Evolutionary conservation across 805 yeast species (phyloP), one percentile per base, ranked within the genome.

Genomic region (Teunomyces panamensis): DNA sequence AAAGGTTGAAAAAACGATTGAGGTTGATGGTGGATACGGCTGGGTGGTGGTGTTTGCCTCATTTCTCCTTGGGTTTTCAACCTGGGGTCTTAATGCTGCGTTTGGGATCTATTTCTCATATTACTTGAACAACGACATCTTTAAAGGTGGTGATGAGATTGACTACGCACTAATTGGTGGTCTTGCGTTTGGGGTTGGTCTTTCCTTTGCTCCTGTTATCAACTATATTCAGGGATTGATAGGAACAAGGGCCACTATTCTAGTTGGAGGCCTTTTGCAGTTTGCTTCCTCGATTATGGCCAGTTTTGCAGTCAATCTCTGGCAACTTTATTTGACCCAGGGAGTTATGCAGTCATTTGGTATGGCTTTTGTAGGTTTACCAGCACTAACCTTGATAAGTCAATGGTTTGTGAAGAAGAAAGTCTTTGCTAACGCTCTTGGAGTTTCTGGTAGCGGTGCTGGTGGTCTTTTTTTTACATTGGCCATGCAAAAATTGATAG

Each of bases 11-110:
- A 39, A 39, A 39, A 14, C 37, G n/a, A 32, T 10, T 5, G 29
- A 26, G 8, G 17, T 53, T 16, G 91, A 85, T 60, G 84, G 82
- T 39, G 89, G 89, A 2, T 76, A 79, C 48, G 89, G 87, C 1
- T 83, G 89, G 86, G 80, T 84, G 0, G 71, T 83, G 16, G 76
- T 79, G 10, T 50, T 77, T 11, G 79, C 82, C 10, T 74, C 79
- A 3, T 66, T 73, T 27, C 44, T 80, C 3, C 65, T 81, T 35
- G 80, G 81, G 60, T 77, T 81, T 52, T 71, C 78, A 33, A 78
- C 88, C 0, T 86, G 92, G 91, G 94, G 94, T 11, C 77, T 85
- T 53, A 85, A 85, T 53, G 68, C 81, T 5, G 85, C 84, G 3
- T 86, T 75, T 58, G 85, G 89, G 27, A 75, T 86, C 4, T 84